Percentiles rank a stretch among this genome's conserved stretches.
These are phyloP conservation scores for Cutaneotrichosporon dermatis DNA, from an alignment of 1,284 basidiomycete species.

Conservation along the genomic window DNA sequence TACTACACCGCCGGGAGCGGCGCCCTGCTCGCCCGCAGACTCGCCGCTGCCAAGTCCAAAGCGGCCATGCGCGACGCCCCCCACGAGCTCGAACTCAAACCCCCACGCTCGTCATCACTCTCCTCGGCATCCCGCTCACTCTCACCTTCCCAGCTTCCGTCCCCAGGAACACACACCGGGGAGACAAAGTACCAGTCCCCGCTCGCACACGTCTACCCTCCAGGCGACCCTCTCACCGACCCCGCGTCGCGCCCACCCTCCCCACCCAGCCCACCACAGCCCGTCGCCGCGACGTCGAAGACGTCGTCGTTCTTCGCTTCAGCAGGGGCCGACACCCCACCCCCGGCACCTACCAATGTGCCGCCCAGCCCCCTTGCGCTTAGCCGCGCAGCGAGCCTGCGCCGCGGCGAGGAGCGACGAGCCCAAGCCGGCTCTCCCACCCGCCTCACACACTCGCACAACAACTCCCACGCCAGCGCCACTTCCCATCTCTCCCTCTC, in stretches of 20 bases:
- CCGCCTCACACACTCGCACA: conserved; percentile 10
- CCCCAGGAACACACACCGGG: background rate
- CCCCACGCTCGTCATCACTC: background rate
- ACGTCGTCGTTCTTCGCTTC: conserved; percentile 45
- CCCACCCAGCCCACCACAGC: background rate
- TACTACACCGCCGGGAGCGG: background rate
- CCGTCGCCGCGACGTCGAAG: conserved; percentile 9
- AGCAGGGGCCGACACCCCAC: conserved; percentile 24
- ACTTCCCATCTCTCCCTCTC: background rate
- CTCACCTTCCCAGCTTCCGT: background rate
- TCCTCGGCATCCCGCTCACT: background rate
- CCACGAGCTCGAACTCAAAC: background rate
- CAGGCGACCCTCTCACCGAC: background rate
- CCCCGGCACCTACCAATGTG: conserved; percentile 21
- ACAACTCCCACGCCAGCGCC: background rate
- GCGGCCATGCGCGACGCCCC: background rate
- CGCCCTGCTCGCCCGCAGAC: background rate
- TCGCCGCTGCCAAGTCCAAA: background rate
- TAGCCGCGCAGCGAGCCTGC: conserved; percentile 32
- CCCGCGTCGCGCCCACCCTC: background rate
- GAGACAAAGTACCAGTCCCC: background rate
- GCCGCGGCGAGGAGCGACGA: background rate
- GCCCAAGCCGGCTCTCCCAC: background rate
- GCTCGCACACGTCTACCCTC: too few species aligned
- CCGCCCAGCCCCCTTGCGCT: conserved; percentile 36